phyloP scores from a whole-genome alignment of 305 asterid species.

The Withania somnifera region DNA sequence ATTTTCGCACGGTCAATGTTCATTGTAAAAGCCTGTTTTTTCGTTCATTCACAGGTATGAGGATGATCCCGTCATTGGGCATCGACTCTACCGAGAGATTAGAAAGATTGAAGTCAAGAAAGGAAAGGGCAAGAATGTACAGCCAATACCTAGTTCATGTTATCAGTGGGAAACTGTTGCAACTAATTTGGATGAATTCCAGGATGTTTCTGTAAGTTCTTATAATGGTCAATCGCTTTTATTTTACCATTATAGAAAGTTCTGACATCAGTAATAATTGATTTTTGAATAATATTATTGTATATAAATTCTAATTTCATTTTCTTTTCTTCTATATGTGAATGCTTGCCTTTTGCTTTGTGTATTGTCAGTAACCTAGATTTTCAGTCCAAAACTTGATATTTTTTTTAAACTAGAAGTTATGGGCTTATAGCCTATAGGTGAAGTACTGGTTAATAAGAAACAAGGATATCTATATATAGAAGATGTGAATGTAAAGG shows the following conservation, averaged over 20 bases:
- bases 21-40: not conserved
- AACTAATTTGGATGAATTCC: constrained; percentile 84
- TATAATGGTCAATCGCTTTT: not conserved
- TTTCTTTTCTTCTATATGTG: not conserved
- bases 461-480: not conserved
- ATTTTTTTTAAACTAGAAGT: not conserved
- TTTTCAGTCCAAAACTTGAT: not conserved
- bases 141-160: constrained; percentile 69
- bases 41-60: constrained; percentile 56
- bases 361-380: not conserved
- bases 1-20: not conserved
- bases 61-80: constrained; percentile 81
- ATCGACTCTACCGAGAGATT: constrained; percentile 83
- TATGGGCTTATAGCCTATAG: no score
- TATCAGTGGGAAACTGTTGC: constrained; percentile 97
- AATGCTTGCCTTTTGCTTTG: not conserved
- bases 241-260: not conserved
- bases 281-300: not conserved
- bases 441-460: not conserved
- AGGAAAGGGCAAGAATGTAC: constrained; percentile 71
- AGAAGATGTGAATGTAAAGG: not conserved
- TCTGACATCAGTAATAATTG: not conserved
- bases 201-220: constrained; percentile 73
- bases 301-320: not conserved
- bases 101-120: constrained; percentile 83